Percentiles rank a stretch among this genome's conserved stretches.
Evolutionary conservation across 192 early-diverging fungal genomes (phyloP).

Genomic region (Entomortierella parvispora): DNA sequence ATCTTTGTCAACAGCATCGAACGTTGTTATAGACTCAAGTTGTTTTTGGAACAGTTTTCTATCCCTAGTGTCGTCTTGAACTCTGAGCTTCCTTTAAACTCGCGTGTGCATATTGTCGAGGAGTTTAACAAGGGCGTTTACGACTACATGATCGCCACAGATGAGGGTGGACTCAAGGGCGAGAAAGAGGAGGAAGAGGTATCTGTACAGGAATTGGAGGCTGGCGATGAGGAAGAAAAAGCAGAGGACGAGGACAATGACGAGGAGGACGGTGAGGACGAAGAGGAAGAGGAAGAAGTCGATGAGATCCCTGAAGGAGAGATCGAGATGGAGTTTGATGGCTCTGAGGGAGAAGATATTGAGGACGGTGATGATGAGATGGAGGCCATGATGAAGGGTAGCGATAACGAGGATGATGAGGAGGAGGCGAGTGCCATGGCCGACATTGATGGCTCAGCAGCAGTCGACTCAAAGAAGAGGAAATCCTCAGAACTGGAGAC

Average conservation of each 20-base stretch:
- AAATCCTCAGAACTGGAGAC: conserved; percentile 46
- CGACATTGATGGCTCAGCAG: conserved; percentile 19
- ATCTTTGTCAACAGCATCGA: conserved; percentile 98
- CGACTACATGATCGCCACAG: conserved; percentile 95
- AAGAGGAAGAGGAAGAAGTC: conserved; percentile 22
- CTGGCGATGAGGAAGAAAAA: conserved; percentile 42
- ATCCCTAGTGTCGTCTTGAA: conserved; percentile 92
- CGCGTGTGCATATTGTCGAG: conserved; percentile 91
- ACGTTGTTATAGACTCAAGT: conserved; percentile 87
- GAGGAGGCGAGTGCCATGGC: conserved; percentile 39
- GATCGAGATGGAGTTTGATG: conserved; percentile 51
- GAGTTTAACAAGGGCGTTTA: conserved; percentile 98
- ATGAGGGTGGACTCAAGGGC: conserved; percentile 80
- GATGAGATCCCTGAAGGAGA: conserved; percentile 46
- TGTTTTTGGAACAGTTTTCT: conserved; percentile 98
- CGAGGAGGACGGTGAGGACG: conserved; percentile 6
- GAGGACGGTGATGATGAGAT: conserved; percentile 41
- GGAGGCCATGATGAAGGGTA: conserved; percentile 49
- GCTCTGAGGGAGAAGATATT: conserved; percentile 45
- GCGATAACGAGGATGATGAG: conserved; percentile 39
- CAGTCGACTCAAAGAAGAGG: conserved; percentile 35
- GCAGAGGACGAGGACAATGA: conserved; percentile 33
- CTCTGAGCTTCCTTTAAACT: conserved; percentile 93
- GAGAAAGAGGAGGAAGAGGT: conserved; percentile 72
- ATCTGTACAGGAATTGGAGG: conserved; percentile 56